Evolutionary conservation across 2,329 filamentous ascomycete species (phyloP).

Genomic region (Venturia pyrina): DNA sequence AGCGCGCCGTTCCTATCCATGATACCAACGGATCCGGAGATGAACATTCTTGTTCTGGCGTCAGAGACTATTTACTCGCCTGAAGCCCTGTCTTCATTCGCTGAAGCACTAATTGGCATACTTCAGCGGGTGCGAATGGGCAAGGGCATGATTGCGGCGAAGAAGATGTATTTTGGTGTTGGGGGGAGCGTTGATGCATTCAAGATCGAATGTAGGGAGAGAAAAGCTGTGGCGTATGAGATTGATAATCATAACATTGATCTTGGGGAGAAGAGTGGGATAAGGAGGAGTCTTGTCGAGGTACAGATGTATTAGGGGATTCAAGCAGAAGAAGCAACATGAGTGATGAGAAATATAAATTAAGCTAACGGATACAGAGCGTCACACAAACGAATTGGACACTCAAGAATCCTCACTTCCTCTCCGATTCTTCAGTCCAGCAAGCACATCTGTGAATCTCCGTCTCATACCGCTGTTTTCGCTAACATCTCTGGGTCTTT

Average conservation of each 20-base stretch:
- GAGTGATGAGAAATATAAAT: background rate
- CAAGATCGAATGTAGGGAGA: constrained; percentile 31
- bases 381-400: background rate
- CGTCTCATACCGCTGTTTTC: background rate
- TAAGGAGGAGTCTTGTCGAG: constrained; percentile 38
- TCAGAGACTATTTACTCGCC: constrained; percentile 81
- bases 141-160: constrained; percentile 61
- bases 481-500: background rate
- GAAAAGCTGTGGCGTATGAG: constrained; percentile 36
- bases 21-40: constrained; percentile 32
- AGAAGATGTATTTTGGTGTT: constrained; percentile 75
- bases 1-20: constrained; percentile 47
- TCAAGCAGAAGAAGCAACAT: background rate
- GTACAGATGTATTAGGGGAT: constrained; percentile 24
- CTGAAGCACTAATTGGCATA: constrained; percentile 53
- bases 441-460: background rate
- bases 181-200: constrained; percentile 75
- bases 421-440: background rate
- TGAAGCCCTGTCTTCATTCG: constrained; percentile 58
- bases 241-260: constrained; percentile 37
- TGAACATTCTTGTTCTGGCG: constrained; percentile 50
- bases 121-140: constrained; percentile 44
- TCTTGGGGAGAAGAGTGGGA: constrained; percentile 30
- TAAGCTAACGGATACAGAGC: background rate
- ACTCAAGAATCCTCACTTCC: background rate